phyloP scores from a whole-genome alignment of 73 alveolate genomes.

The Tetrahymena elliotti region DNA sequence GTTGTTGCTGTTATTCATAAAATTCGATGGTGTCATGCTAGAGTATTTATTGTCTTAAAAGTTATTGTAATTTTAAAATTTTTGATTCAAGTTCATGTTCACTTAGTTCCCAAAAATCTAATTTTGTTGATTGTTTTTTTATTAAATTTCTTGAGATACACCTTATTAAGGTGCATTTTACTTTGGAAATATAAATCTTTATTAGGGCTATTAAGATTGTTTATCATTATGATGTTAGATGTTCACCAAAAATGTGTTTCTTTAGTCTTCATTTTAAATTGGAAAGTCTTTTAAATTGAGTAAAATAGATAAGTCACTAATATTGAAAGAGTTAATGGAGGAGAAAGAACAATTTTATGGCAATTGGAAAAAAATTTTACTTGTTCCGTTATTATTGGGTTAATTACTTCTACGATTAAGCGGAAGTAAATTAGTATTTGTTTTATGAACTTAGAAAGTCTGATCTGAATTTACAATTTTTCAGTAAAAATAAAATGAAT shows the following conservation, averaged over 20 bases:
- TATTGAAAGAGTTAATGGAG: neutral
- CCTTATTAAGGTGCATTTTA: too few relatives aligned
- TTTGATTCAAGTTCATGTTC: too few relatives aligned
- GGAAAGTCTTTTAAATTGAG: neutral
- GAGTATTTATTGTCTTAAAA: neutral
- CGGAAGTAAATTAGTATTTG: neutral
- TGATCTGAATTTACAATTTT: neutral
- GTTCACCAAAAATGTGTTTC: neutral
- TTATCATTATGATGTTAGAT: neutral
- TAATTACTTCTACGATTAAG: neutral
- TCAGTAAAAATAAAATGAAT: neutral
- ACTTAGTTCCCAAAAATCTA: neutral
- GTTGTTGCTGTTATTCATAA: neutral
- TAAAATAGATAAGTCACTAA: neutral
- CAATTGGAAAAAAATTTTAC: neutral
- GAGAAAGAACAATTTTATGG: neutral
- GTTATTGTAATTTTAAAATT: too few relatives aligned
- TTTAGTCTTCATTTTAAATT: neutral
- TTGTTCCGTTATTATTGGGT: neutral
- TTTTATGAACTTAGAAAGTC: neutral
- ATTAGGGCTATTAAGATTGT: too few relatives aligned
- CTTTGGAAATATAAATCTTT: too few relatives aligned
- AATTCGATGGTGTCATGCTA: neutral
- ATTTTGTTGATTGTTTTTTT: neutral
- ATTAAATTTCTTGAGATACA: too few relatives aligned